Conservation (phyloP, 208 protist species). For the Leishmania turanica region DNA sequence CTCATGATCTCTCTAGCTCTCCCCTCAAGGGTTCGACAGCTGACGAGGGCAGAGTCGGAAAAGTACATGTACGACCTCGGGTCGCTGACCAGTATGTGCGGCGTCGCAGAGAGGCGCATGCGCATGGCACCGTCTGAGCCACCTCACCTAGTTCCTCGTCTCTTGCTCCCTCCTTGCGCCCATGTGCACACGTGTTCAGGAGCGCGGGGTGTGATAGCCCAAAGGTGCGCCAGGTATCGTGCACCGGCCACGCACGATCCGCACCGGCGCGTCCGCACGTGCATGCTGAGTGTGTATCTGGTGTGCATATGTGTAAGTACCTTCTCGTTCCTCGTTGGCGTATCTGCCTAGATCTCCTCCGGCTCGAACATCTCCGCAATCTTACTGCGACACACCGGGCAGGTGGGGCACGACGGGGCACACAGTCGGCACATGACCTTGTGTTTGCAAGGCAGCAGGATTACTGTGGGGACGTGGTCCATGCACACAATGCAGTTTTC, state of each 20-base stretch:
- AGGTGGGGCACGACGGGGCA: conserved; percentile 50
- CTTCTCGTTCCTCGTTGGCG: not conserved
- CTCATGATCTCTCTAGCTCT: not conserved
- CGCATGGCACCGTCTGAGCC: not conserved
- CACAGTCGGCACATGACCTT: conserved; percentile 82
- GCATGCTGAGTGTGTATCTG: not conserved
- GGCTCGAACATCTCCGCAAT: conserved; percentile 87
- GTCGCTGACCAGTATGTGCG: not conserved
- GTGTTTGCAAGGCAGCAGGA: conserved; percentile 85
- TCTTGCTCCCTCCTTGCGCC: too few species aligned
- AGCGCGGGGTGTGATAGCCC: not conserved
- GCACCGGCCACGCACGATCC: not conserved
- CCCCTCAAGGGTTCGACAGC: not conserved
- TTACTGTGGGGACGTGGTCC: conserved; percentile 78
- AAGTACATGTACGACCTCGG: not conserved
- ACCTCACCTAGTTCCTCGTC: not conserved
- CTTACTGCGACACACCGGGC: conserved; percentile 74
- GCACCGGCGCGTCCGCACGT: not conserved
- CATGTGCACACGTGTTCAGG: not conserved
- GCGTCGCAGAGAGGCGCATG: not conserved
- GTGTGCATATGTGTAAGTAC: not conserved
- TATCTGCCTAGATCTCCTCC: conserved; percentile 49
- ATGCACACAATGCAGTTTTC: conserved; percentile 88
- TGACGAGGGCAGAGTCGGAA: not conserved
- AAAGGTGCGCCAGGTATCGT: not conserved